A percentile compares a stretch with the other conserved stretches of the same genome.
phyloP scores from a whole-genome alignment of 208 protist genomes.

The Wallacemonas collosoma region DNA sequence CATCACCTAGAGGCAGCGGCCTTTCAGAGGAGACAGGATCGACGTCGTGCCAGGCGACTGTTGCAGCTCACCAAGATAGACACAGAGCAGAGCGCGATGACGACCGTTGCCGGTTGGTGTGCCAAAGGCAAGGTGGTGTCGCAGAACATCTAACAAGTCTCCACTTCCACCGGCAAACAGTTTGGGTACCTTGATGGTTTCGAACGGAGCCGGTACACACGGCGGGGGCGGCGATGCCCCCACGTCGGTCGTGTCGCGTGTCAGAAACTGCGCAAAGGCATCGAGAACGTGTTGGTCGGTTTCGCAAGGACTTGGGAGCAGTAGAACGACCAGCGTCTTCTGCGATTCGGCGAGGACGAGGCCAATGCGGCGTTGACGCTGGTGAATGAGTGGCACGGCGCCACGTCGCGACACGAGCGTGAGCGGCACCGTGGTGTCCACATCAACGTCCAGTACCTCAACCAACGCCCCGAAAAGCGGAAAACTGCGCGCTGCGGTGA shows the following conservation, averaged over 20 bases:
- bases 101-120: background rate
- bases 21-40: background rate
- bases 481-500: slow-evolving; percentile 31
- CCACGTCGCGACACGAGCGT: background rate
- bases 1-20: background rate
- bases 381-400: background rate
- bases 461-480: slow-evolving; percentile 42
- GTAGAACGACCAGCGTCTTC: slow-evolving; percentile 25
- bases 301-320: slow-evolving; percentile 11
- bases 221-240: too few species aligned
- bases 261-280: background rate
- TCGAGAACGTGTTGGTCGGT: background rate
- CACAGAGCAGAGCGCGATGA: background rate
- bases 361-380: slow-evolving; percentile 14
- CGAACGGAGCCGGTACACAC: slow-evolving; percentile 1
- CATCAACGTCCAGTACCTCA: slow-evolving; percentile 27
- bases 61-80: background rate
- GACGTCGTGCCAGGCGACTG: background rate
- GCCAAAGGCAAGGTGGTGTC: slow-evolving; percentile 10
- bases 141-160: slow-evolving; percentile 27
- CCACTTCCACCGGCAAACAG: slow-evolving; percentile 34
- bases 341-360: slow-evolving; percentile 39
- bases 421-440: background rate
- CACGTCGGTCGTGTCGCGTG: background rate
- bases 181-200: slow-evolving; percentile 33